Evolutionary conservation across 106 monocot species (phyloP).

Genomic region (Dactylorhiza incarnata): DNA sequence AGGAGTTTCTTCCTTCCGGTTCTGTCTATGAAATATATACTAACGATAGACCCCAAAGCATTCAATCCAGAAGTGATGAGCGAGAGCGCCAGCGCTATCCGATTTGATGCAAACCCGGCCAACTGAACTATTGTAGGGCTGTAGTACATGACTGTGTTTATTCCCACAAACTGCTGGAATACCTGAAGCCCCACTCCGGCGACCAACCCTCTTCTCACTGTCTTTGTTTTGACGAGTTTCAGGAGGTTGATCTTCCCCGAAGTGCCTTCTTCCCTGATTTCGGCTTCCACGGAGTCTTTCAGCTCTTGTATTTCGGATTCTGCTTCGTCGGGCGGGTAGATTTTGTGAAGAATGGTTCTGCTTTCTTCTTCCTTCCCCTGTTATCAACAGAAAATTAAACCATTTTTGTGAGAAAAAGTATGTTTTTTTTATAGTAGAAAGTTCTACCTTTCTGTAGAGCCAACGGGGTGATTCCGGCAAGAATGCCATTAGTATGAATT

Average conservation of each 20-base stretch:
- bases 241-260: slow-evolving; percentile 41
- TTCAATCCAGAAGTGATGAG: slow-evolving; percentile 75
- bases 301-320: slow-evolving; percentile 54
- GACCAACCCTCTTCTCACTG: slow-evolving; percentile 59
- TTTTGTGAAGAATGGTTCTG: slow-evolving; percentile 41
- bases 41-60: slow-evolving; percentile 63
- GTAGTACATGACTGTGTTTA: slow-evolving; percentile 92
- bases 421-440: background rate
- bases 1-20: slow-evolving; percentile 71
- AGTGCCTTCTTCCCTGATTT: slow-evolving; percentile 38
- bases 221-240: slow-evolving; percentile 46
- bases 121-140: slow-evolving; percentile 78
- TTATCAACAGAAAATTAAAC: background rate
- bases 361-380: slow-evolving; percentile 69
- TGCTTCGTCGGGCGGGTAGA: slow-evolving; percentile 58
- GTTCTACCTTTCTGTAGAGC: slow-evolving; percentile 66
- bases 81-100: slow-evolving; percentile 67
- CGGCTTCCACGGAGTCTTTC: slow-evolving; percentile 52
- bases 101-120: slow-evolving; percentile 80
- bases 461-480: slow-evolving; percentile 86
- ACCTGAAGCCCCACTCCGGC: slow-evolving; percentile 78
- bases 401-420: background rate
- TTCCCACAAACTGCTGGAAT: slow-evolving; percentile 88
- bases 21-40: slow-evolving; percentile 73
- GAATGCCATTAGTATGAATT: slow-evolving; percentile 49